phyloP scores from a whole-genome alignment of 2,329 filamentous ascomycete species.

The Aureobasidium musti region DNA sequence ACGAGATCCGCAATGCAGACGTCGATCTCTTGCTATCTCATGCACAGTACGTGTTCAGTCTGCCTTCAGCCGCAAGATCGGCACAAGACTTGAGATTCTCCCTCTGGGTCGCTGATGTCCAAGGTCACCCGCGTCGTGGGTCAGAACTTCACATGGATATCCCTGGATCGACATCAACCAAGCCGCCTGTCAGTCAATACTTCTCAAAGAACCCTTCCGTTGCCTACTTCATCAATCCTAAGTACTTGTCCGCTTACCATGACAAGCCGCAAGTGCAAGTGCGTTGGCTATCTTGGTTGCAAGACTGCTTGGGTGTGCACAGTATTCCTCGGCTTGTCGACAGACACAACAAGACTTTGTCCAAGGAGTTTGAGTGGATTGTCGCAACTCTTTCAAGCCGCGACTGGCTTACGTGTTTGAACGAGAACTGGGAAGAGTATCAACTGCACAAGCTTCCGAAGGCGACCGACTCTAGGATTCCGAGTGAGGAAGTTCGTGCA shows the following conservation, averaged over 20 bases:
- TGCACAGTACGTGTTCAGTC: constrained; percentile 3
- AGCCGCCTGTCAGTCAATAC: constrained; percentile 1
- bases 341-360: background rate
- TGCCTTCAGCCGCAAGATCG: background rate
- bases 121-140: background rate
- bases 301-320: background rate
- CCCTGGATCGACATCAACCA: background rate
- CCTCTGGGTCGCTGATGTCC: background rate
- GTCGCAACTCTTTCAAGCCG: background rate
- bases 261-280: background rate
- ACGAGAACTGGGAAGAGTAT: constrained; percentile 4
- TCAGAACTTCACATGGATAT: constrained; percentile 8
- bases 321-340: background rate
- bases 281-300: constrained; percentile 15
- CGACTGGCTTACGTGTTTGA: background rate
- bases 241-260: constrained; percentile 2
- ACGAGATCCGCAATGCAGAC: background rate
- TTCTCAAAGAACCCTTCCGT: background rate
- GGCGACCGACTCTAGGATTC: background rate
- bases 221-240: constrained; percentile 15
- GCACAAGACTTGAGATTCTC: background rate
- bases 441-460: background rate
- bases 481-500: background rate
- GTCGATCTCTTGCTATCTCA: background rate
- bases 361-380: constrained; percentile 11